phyloP scores from a whole-genome alignment of 2,329 filamentous ascomycete species.

The Scortechinia acanthostroma region DNA sequence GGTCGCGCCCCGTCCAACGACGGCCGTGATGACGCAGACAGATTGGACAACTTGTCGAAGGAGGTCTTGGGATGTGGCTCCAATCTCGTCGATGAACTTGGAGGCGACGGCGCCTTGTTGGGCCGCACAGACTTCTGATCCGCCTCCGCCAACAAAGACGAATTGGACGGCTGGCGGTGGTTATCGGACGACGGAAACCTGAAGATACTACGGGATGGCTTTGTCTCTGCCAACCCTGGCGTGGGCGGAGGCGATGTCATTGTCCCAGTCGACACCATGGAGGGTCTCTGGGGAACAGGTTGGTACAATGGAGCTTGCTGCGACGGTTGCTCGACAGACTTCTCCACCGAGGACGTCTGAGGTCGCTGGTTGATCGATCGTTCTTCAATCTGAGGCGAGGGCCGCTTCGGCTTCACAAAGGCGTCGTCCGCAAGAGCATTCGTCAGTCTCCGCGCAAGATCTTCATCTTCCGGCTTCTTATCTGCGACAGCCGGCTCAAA shows the following conservation, averaged over 20 bases:
- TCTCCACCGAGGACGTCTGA: background rate
- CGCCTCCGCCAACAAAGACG: background rate
- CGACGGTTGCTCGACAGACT: background rate
- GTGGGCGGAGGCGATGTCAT: background rate
- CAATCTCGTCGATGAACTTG: conserved; percentile 5
- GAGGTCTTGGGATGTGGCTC: conserved; percentile 27
- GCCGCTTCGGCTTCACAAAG: conserved; percentile 50
- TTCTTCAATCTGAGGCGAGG: too few relatives aligned
- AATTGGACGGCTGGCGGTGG: background rate
- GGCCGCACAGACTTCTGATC: too few relatives aligned
- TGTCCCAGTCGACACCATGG: background rate
- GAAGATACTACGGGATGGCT: background rate
- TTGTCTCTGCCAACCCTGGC: background rate
- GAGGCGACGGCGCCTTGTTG: background rate
- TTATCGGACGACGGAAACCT: background rate
- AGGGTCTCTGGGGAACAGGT: background rate
- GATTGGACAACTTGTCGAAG: conserved; percentile 15
- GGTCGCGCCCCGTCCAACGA: background rate
- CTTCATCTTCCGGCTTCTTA: conserved; percentile 32
- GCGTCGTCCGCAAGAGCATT: conserved; percentile 78
- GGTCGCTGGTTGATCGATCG: conserved; percentile 2
- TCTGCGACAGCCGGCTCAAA: conserved; percentile 57
- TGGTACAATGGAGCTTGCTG: background rate
- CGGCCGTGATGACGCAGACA: background rate
- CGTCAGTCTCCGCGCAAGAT: conserved; percentile 60